Conservation (phyloP, 1,284 basidiomycete genomes). For the Trichosporon sp. region DNA sequence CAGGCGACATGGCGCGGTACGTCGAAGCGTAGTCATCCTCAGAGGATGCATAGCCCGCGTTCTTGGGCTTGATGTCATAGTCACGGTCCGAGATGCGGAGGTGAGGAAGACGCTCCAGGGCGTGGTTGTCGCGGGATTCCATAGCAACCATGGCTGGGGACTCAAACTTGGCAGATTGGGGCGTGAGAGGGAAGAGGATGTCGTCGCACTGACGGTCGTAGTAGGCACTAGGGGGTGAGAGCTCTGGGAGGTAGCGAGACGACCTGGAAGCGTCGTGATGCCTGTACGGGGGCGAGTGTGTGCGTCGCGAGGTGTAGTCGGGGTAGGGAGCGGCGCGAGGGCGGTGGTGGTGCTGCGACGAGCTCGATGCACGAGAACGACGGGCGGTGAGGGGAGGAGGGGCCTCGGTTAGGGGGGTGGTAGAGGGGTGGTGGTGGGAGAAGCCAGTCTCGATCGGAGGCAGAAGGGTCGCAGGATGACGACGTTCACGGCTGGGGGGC, state of each 20-base stretch:
- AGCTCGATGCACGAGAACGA: constrained; percentile 1
- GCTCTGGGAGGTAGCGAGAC: background rate
- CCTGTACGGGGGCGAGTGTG: background rate
- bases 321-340: background rate
- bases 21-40: background rate
- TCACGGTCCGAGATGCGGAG: constrained; percentile 13
- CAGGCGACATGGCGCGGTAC: constrained; percentile 13
- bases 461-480: background rate
- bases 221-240: background rate
- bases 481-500: constrained; percentile 4
- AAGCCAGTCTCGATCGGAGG: constrained; percentile 1
- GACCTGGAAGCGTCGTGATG: background rate
- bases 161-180: constrained; percentile 6
- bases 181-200: constrained; percentile 12
- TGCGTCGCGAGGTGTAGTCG: background rate
- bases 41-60: background rate
- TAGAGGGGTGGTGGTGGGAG: background rate
- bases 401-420: background rate
- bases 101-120: constrained; percentile 13
- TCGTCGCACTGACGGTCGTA: constrained; percentile 4
- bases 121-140: constrained; percentile 10
- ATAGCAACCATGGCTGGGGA: constrained; percentile 13
- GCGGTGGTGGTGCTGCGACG: background rate
- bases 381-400: constrained; percentile 3
- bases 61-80: constrained; percentile 4